Conservation (phyloP, 176 grass and related monocot species). For the Phoenix dactylifera region DNA sequence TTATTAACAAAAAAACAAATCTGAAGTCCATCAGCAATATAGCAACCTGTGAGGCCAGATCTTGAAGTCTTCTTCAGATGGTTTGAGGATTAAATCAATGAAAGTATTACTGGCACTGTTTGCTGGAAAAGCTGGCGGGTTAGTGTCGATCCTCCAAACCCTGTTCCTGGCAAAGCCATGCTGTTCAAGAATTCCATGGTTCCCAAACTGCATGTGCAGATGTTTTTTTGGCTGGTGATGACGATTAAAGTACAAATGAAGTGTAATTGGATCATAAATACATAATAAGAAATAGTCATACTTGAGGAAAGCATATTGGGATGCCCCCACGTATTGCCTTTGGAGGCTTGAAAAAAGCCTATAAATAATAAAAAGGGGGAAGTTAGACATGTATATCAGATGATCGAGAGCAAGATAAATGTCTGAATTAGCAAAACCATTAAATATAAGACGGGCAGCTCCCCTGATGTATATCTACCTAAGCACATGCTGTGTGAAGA, state of each 20-base stretch:
- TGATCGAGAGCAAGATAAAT: too few relatives aligned
- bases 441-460: too few relatives aligned
- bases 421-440: too few relatives aligned
- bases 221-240: slow-evolving; percentile 13
- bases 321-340: slow-evolving; percentile 44
- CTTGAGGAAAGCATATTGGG: slow-evolving; percentile 50
- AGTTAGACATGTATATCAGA: too few relatives aligned
- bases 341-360: slow-evolving; percentile 38
- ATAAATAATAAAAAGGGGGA: slow-evolving; percentile 2
- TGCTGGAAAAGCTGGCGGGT: slow-evolving; percentile 55
- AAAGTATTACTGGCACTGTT: slow-evolving; percentile 58
- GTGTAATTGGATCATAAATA: neutral
- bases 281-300: slow-evolving; percentile 19
- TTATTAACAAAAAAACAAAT: slow-evolving; percentile 5
- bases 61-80: slow-evolving; percentile 72
- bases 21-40: neutral
- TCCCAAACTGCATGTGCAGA: slow-evolving; percentile 49
- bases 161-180: slow-evolving; percentile 76
- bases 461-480: too few relatives aligned
- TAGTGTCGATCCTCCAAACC: slow-evolving; percentile 59
- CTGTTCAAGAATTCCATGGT: slow-evolving; percentile 55
- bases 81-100: slow-evolving; percentile 70
- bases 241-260: neutral
- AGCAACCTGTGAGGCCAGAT: slow-evolving; percentile 70
- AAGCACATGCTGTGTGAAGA: too few relatives aligned